Conservation (phyloP, 2,329 filamentous ascomycete genomes). For the Coniochaeta pulveracea region DNA sequence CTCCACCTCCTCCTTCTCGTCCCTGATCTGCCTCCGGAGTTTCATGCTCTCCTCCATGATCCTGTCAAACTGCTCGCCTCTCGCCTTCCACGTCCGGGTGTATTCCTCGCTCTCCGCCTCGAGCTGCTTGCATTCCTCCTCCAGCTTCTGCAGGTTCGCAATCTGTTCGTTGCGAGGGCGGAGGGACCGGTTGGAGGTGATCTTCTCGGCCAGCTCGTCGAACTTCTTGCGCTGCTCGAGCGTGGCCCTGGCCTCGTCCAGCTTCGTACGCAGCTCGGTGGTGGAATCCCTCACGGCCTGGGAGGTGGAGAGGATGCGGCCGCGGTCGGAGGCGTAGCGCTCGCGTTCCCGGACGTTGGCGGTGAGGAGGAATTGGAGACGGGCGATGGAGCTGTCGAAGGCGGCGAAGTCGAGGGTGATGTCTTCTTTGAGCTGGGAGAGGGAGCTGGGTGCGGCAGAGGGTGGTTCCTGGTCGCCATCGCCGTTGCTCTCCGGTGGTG, state of each 20-base stretch:
- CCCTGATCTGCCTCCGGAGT: constrained; percentile 73
- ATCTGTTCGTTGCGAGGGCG: constrained; percentile 77
- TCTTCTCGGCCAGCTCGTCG: constrained; percentile 79
- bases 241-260: constrained; percentile 65
- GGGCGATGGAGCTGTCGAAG: constrained; percentile 75
- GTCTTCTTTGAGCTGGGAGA: constrained; percentile 68
- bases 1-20: constrained; percentile 93
- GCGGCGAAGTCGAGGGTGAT: constrained; percentile 79
- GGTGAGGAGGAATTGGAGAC: constrained; percentile 75
- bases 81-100: constrained; percentile 71
- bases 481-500: constrained; percentile 46
- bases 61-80: constrained; percentile 73
- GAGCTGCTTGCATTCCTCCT: constrained; percentile 79
- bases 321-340: constrained; percentile 71
- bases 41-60: constrained; percentile 89
- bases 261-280: constrained; percentile 55
- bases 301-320: constrained; percentile 67
- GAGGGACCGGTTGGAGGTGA: constrained; percentile 69
- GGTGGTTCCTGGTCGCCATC: constrained; percentile 22
- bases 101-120: constrained; percentile 77
- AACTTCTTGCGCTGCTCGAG: constrained; percentile 74
- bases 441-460: constrained; percentile 27
- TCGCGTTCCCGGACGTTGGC: constrained; percentile 77
- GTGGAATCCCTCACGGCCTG: constrained; percentile 70
- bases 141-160: constrained; percentile 66